Evolutionary conservation across 2,329 filamentous ascomycete species (phyloP), one percentile per base, ranked within the genome.

Genomic region (Macrophomina phaseolina): DNA sequence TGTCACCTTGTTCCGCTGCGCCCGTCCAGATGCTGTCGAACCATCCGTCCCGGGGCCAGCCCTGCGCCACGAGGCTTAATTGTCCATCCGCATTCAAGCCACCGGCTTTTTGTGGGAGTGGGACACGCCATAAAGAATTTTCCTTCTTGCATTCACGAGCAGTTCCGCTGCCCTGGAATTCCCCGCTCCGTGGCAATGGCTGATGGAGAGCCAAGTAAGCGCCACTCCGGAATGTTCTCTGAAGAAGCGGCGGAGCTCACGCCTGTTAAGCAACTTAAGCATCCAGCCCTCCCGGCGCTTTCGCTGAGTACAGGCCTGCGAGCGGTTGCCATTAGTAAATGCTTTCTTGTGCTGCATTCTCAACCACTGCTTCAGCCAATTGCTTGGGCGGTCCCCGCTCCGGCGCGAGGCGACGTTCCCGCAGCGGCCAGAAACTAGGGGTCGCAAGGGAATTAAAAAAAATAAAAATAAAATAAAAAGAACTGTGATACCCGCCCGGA

Each of bases 271-370:
- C 42, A 45, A 14, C 34, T 16, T 30, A 28, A 16, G 23, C 42
- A 45, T 16, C 34, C 36, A 18, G 52, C 52, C 30, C 30, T 9
- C 52, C 8, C 52, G 52, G 52, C 52, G 52, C n/a, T 55, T 38
- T 14, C 52, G 18, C 52, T 55, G n/a, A 55, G 52, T 55, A 34
- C 3, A 34, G 40, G 30, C 14, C 56, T 60, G 14, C 56, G 32
- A 60, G 56, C 40, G 56, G n/a, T 34, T 60, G 40, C 40, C 56
- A 60, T 46, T 60, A 60, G 40, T 60, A 60, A 48, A 60, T 18
- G 28, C 56, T 36, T 60, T n/a, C 28, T 5, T 32, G 14, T 40
- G 28, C 28, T n/a, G 56, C 55, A 16, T 23, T 30, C 28, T 46
- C 38, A 14, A 34, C 55, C 55, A 60, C 45, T 18, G 18, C 4